Percentiles rank a stretch among this genome's conserved stretches.
phyloP scores from a whole-genome alignment of 2,329 filamentous ascomycete genomes.

The Leptographium flavum region DNA sequence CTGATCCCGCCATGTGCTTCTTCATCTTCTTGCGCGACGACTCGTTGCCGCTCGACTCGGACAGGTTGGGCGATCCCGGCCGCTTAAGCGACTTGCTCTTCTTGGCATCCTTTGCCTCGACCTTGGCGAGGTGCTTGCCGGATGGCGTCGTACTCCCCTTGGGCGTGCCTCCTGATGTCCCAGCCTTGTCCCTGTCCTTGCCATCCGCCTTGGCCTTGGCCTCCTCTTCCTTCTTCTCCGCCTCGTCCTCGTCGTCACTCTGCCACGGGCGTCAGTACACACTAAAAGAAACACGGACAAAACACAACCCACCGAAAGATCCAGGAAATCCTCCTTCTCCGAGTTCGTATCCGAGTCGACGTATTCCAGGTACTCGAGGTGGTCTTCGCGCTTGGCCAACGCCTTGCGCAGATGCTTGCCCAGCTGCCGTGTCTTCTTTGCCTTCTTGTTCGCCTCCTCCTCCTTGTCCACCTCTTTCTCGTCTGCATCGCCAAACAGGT shows the following conservation, averaged over 20 bases:
- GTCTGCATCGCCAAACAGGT: slow-evolving; percentile 59
- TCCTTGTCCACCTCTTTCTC: slow-evolving; percentile 63
- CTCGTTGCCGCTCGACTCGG: slow-evolving; percentile 85
- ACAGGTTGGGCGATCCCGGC: slow-evolving; percentile 71
- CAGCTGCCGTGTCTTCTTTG: slow-evolving; percentile 54
- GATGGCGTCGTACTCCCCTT: slow-evolving; percentile 52
- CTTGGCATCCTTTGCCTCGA: slow-evolving; percentile 30
- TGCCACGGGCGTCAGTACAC: not conserved
- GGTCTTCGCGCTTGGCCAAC: slow-evolving; percentile 71
- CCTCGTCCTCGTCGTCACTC: slow-evolving; percentile 2
- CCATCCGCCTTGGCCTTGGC: slow-evolving; percentile 1
- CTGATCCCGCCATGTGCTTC: slow-evolving; percentile 38
- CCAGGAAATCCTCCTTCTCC: slow-evolving; percentile 19
- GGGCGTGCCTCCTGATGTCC: slow-evolving; percentile 43
- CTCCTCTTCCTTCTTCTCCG: slow-evolving; percentile 25
- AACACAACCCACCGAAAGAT: slow-evolving; percentile 18
- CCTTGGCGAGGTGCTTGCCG: slow-evolving; percentile 30
- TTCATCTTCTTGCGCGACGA: slow-evolving; percentile 66
- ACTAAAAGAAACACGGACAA: not conserved
- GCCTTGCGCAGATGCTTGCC: slow-evolving; percentile 70
- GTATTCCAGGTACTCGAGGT: slow-evolving; percentile 77
- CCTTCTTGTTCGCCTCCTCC: slow-evolving; percentile 52
- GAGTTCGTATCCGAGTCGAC: slow-evolving; percentile 64
- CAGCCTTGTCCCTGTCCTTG: slow-evolving; percentile 31
- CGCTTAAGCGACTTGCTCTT: slow-evolving; percentile 60